Evolutionary conservation across 2,329 filamentous ascomycete genomes (phyloP).

Genomic region (Clarireedia hainanense): DNA sequence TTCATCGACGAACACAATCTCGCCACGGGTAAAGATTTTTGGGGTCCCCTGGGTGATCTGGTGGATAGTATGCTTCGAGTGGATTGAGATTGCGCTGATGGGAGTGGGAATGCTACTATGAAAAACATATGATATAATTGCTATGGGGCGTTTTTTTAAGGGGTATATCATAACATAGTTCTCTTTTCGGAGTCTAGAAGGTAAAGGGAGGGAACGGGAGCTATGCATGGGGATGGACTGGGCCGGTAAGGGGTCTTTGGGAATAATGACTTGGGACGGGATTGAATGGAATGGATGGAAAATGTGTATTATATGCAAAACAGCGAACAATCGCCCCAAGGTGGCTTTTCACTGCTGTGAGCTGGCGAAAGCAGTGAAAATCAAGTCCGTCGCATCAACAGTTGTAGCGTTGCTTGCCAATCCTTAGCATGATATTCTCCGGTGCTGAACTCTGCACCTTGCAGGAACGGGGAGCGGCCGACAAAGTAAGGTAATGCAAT

Average conservation of each 20-base stretch:
- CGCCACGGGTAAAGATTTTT: conserved; percentile 92
- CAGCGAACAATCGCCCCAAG: conserved; percentile 6
- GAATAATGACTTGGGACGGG: not conserved
- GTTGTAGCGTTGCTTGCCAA: not conserved
- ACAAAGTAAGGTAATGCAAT: too few relatives aligned
- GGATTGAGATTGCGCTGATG: conserved; percentile 1
- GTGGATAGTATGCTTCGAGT: conserved; percentile 98
- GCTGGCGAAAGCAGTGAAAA: not conserved
- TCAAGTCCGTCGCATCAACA: not conserved
- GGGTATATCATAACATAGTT: conserved; percentile 5
- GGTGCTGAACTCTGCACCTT: not conserved
- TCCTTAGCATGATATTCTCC: not conserved
- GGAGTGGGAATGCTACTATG: not conserved
- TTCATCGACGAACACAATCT: conserved; percentile 96
- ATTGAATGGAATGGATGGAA: not conserved
- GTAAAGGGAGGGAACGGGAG: conserved; percentile 13
- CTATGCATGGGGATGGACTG: not conserved
- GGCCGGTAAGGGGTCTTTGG: not conserved
- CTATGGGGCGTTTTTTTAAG: conserved; percentile 10
- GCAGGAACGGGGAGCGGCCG: too few relatives aligned
- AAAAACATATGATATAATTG: too few relatives aligned
- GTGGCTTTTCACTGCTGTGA: not conserved
- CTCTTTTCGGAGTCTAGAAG: not conserved
- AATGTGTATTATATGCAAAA: conserved; percentile 7
- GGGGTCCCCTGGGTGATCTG: conserved; percentile 88